These are phyloP conservation scores for Grosmannia huntii DNA, from an alignment of 2,329 filamentous ascomycete genomes.

Conservation along the genomic window DNA sequence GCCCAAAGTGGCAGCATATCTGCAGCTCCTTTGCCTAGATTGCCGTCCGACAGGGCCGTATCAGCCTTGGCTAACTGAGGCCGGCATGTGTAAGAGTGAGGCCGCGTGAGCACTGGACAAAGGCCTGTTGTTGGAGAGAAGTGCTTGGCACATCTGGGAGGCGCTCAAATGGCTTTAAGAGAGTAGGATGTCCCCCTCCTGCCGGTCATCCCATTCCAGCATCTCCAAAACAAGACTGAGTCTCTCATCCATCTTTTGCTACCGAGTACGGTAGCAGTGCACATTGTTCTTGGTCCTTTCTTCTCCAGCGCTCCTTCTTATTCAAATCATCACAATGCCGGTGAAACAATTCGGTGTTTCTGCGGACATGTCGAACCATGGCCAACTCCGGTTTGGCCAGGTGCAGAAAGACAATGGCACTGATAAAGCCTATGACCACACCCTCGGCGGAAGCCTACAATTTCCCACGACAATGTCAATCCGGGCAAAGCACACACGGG, in stretches of 20 bases:
- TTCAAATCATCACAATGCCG: not conserved
- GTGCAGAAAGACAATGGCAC: not conserved
- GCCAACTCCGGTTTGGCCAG: not conserved
- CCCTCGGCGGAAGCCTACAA: not conserved
- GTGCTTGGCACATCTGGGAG: not conserved
- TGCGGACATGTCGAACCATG: not conserved
- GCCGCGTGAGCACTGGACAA: not conserved
- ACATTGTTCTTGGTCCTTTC: not conserved
- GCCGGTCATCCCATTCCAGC: not conserved
- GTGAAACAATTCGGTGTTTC: not conserved
- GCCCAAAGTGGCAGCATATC: not conserved
- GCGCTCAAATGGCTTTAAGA: not conserved
- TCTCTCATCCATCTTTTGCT: not conserved
- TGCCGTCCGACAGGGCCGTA: not conserved
- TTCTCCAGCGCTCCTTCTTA: not conserved
- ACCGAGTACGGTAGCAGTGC: not conserved
- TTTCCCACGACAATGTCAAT: not conserved
- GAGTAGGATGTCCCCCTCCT: not conserved
- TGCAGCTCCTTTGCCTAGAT: not conserved
- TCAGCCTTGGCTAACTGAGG: not conserved
- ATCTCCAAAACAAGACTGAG: not conserved
- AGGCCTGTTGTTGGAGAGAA: not conserved
- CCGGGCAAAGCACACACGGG: not conserved
- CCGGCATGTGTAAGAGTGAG: not conserved
- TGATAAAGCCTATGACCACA: not conserved